A percentile compares a stretch with the other conserved stretches of the same genome.
phyloP scores from a whole-genome alignment of 179 eudicot genomes.

The Carnegiea gigantea region DNA sequence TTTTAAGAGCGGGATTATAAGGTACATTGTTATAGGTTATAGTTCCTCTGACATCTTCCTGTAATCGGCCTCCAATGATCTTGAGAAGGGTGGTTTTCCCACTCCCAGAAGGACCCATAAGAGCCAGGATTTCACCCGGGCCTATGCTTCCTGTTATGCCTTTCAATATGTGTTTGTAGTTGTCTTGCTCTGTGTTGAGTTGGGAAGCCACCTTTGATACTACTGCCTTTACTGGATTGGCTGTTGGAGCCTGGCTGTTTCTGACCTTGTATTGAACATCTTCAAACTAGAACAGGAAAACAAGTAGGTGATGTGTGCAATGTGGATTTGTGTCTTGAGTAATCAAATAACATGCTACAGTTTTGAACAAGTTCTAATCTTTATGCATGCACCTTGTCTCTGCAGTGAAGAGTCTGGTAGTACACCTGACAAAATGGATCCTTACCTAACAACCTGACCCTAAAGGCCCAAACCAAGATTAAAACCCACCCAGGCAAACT shows the following conservation, averaged over 20 bases:
- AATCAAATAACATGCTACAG: too few species aligned
- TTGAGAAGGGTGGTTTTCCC: conserved; percentile 91
- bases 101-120: conserved; percentile 99
- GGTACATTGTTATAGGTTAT: conserved; percentile 78
- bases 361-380: too few species aligned
- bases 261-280: conserved; percentile 81
- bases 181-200: conserved; percentile 47
- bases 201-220: conserved; percentile 64
- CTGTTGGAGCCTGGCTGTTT: conserved; percentile 33
- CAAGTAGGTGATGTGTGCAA: not conserved
- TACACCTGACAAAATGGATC: too few species aligned
- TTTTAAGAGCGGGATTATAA: conserved; percentile 81
- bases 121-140: conserved; percentile 85
- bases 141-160: conserved; percentile 94
- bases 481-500: too few species aligned
- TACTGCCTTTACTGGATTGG: conserved; percentile 58
- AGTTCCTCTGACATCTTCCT: conserved; percentile 71
- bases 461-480: too few species aligned
- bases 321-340: not conserved
- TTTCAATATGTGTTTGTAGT: conserved; percentile 73
- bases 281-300: conserved; percentile 56
- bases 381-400: too few species aligned
- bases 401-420: too few species aligned
- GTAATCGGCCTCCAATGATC: conserved; percentile 83
- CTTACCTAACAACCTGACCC: too few species aligned